Evolutionary conservation across 805 yeast species (phyloP).

Genomic region (Nakazawaea ernobii): DNA sequence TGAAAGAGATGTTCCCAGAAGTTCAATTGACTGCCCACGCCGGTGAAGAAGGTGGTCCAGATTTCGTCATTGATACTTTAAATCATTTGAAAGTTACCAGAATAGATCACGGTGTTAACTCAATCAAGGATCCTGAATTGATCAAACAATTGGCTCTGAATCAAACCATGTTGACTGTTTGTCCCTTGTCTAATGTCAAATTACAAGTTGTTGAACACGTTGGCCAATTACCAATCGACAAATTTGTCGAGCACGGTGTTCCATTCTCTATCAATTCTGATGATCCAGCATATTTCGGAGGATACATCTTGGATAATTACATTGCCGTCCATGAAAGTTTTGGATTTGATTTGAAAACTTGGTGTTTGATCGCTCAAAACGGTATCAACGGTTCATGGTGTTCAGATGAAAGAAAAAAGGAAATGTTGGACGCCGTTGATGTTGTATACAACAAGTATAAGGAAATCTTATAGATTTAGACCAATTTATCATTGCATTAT

Average conservation of each 20-base stretch:
- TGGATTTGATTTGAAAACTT: constrained; percentile 52
- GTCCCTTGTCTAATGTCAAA: constrained; percentile 75
- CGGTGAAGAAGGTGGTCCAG: constrained; percentile 83
- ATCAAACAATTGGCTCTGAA: constrained; percentile 51
- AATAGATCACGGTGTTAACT: constrained; percentile 77
- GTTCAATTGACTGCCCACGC: constrained; percentile 78
- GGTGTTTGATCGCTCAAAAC: constrained; percentile 60
- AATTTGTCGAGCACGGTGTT: constrained; percentile 54
- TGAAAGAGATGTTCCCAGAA: constrained; percentile 43
- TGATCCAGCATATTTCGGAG: constrained; percentile 82
- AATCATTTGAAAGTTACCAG: constrained; percentile 57
- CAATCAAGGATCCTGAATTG: constrained; percentile 47
- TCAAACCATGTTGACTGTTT: constrained; percentile 58
- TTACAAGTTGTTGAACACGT: constrained; percentile 69
- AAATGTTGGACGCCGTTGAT: constrained; percentile 39
- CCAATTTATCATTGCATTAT: neutral
- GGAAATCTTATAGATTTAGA: constrained; percentile 5
- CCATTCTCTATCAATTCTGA: constrained; percentile 75
- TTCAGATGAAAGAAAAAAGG: constrained; percentile 45
- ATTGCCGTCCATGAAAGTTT: constrained; percentile 59
- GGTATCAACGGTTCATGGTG: constrained; percentile 74
- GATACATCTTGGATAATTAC: constrained; percentile 77
- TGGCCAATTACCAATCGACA: constrained; percentile 57
- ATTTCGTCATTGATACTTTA: constrained; percentile 54
- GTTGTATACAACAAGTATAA: constrained; percentile 26